Evolutionary conservation across 805 yeast genomes (phyloP), one percentile per base, ranked within the genome.

Genomic region (Zygoascus flipseniorum): DNA sequence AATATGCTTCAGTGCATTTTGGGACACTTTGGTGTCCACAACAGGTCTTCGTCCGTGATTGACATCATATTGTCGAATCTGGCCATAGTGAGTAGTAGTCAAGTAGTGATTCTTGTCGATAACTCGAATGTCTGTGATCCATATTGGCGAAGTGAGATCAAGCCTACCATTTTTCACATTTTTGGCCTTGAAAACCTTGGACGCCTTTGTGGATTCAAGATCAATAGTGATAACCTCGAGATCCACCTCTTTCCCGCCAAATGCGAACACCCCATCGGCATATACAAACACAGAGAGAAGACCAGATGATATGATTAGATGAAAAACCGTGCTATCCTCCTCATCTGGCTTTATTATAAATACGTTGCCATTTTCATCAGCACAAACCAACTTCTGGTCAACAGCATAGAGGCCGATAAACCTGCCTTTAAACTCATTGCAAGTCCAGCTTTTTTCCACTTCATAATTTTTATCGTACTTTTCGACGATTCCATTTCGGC

Each of bases 161-260:
- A 92, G 70, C 57, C 77, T 79, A 68, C 85, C 86, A 60, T 87
- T 83, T 55, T 84, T 80, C n/a, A 89, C 95, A 66, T 89, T 89
- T 64, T 86, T 86, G 2, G 85, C 96, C 58, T 77, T 75, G 76
- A 85, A 90, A 4, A 85, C 56, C 20, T 59, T 19, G 5, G 66
- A 61, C 2, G 54, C 50, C 8, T 62, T 51, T n/a, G 63, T 67
- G 4, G 59, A 53, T 1, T 65, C 65, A 49, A 69, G 71, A 20
- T 80, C 56, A 44, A 66, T 43, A 20, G 48, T 50, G 47, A 61
- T 70, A 59, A 47, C 78, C 65, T 78, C 78, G 5, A 86, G 69
- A 65, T 87, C 90, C 55, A 81, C 81, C 60, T 89, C 95, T 63
- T 87, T 80, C 31, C 98, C 99, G 37, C 97, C 97, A 62, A 73